These are phyloP conservation scores for Sisymbrium irio DNA, from an alignment of 345 rosid species.

Conservation along the genomic window DNA sequence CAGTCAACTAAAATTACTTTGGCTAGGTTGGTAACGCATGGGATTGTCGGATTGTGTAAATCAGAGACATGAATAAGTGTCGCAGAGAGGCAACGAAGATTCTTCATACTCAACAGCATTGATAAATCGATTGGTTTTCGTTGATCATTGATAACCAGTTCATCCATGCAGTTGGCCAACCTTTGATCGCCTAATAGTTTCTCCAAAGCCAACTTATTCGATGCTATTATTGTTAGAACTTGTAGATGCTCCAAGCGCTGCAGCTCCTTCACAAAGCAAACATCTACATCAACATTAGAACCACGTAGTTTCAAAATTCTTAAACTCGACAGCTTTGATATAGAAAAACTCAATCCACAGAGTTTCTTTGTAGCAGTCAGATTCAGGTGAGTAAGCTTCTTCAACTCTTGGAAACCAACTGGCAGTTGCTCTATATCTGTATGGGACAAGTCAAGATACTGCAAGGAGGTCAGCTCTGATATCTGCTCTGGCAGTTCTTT, in stretches of 20 bases:
- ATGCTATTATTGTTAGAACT: neutral
- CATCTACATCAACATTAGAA: neutral
- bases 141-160: too few relatives aligned
- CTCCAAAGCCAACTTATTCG: neutral
- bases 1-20: neutral
- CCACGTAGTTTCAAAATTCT: neutral
- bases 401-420: too few relatives aligned
- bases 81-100: neutral
- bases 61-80: neutral
- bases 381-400: too few relatives aligned
- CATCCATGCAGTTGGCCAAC: neutral
- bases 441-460: slow-evolving; percentile 30
- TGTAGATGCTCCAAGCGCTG: slow-evolving; percentile 5
- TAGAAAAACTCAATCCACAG: too few relatives aligned
- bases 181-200: neutral
- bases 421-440: too few relatives aligned
- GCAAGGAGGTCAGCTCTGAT: slow-evolving; percentile 7
- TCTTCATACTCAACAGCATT: slow-evolving; percentile 5
- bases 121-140: too few relatives aligned
- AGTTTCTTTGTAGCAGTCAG: too few relatives aligned
- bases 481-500: slow-evolving; percentile 1
- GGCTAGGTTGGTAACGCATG: neutral
- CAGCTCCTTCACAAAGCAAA: slow-evolving; percentile 4
- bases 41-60: neutral
- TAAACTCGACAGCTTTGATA: slow-evolving; percentile 15